Percentiles rank a stretch among this genome's conserved stretches.
Conservation (phyloP, 1,284 basidiomycete species). For the Waitea zeae region DNA sequence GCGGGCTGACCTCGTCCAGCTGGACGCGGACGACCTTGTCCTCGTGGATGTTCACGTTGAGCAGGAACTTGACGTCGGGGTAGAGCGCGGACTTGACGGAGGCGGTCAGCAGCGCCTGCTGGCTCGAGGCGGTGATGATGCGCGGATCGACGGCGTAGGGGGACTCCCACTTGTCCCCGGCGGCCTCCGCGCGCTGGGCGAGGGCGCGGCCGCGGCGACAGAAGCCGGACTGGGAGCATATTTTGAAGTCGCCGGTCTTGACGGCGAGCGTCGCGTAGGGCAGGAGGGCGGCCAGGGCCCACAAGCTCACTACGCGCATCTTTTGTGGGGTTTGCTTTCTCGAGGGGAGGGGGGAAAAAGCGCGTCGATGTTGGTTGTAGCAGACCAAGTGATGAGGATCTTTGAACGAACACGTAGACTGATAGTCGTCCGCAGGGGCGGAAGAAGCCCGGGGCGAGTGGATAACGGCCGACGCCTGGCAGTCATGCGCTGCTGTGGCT, state of each 20-base stretch:
- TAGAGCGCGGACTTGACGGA: conserved; percentile 64
- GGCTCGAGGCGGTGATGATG: conserved; percentile 28
- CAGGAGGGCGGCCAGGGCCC: conserved; percentile 11
- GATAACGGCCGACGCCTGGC: no score
- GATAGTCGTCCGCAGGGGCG: no score
- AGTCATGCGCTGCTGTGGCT: no score
- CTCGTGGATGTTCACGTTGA: conserved; percentile 68
- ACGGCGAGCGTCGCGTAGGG: conserved; percentile 26
- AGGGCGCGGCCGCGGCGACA: conserved; percentile 78
- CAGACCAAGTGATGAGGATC: no score
- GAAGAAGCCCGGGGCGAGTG: no score
- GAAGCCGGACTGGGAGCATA: conserved; percentile 79
- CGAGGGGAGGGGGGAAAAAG: no score
- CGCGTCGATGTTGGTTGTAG: no score
- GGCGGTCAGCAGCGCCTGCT: conserved; percentile 50
- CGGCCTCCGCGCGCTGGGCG: conserved; percentile 43
- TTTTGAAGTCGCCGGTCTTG: conserved; percentile 79
- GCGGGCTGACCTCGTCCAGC: conserved; percentile 70
- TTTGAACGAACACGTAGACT: no score
- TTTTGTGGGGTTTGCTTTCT: background rate
- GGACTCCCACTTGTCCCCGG: conserved; percentile 48
- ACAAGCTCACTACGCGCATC: background rate
- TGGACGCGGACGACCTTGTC: conserved; percentile 75
- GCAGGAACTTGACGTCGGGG: conserved; percentile 63
- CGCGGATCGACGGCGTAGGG: conserved; percentile 63